phyloP scores from a whole-genome alignment of 139 green algal genomes.

The Volvox africanus region DNA sequence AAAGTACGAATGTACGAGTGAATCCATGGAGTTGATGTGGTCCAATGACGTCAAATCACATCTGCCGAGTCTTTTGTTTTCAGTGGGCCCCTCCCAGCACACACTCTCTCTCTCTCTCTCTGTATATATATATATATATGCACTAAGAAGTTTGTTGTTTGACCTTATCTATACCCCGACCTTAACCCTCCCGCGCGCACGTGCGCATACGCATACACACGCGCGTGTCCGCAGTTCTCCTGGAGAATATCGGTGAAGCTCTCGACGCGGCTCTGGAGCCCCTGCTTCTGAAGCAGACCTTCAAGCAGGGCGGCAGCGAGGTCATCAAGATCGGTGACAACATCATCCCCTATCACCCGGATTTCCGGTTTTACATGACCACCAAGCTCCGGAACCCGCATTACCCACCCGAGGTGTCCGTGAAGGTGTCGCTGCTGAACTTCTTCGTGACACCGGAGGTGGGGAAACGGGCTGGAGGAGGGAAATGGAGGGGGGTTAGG shows the following conservation, averaged over 20 bases:
- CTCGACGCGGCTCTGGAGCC: conserved; percentile 86
- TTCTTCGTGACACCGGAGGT: conserved; percentile 79
- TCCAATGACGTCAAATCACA: no score
- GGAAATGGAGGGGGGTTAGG: neutral
- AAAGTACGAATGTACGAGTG: no score
- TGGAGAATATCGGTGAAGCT: conserved; percentile 82
- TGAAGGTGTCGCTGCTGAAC: conserved; percentile 85
- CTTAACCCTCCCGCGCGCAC: neutral
- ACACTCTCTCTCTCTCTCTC: neutral
- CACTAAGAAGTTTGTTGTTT: no score
- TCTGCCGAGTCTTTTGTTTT: no score
- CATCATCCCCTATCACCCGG: conserved; percentile 88
- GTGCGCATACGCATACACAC: neutral
- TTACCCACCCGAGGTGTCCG: conserved; percentile 80
- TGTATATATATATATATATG: no score
- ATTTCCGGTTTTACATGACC: conserved; percentile 90
- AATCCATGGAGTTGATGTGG: no score
- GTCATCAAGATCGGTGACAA: conserved; percentile 90
- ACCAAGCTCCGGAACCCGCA: conserved; percentile 85
- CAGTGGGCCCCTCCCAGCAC: no score
- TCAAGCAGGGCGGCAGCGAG: conserved; percentile 85
- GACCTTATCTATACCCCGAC: neutral
- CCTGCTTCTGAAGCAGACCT: conserved; percentile 83
- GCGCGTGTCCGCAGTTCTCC: conserved; percentile 65
- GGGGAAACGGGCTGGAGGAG: neutral